Conservation (phyloP, 306 rosid species). For the Lathyrus tuberosus region DNA sequence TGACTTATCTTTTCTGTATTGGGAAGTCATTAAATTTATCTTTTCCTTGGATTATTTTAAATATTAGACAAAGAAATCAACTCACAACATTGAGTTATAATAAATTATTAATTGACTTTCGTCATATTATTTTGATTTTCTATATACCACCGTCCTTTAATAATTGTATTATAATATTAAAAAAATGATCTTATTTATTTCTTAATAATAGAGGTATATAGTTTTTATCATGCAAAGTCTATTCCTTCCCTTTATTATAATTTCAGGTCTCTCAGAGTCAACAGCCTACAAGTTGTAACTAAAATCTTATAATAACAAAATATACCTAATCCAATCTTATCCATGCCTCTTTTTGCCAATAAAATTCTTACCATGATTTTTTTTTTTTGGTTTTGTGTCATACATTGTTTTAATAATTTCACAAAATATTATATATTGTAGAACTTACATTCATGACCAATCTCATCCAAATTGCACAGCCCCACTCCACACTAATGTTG, state of each 20-base stretch:
- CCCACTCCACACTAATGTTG: conserved; percentile 11
- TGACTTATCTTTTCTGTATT: conserved; percentile 4
- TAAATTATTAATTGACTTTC: conserved; percentile 25
- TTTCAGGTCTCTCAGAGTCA: conserved; percentile 20
- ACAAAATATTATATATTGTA: not conserved
- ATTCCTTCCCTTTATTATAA: conserved; percentile 1
- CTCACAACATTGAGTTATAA: conserved; percentile 4
- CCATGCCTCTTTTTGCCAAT: conserved; percentile 2
- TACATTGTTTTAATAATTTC: conserved; percentile 12
- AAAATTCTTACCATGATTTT: not conserved
- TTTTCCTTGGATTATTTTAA: conserved; percentile 1
- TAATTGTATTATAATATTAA: conserved; percentile 1
- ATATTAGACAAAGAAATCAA: not conserved
- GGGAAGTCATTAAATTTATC: conserved; percentile 3
- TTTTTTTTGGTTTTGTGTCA: not conserved
- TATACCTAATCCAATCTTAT: conserved; percentile 18
- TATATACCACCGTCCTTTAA: not conserved
- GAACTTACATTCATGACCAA: not conserved
- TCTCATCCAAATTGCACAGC: conserved; percentile 26
- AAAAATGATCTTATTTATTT: conserved; percentile 13
- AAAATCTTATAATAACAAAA: conserved; percentile 1
- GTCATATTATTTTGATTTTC: conserved; percentile 9
- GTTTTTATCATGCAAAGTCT: conserved; percentile 11
- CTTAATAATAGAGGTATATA: not conserved
- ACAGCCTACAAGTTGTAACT: conserved; percentile 13